These are phyloP conservation scores for Backusella australiensis DNA, from an alignment of 192 early-diverging fungal species.

Conservation along the genomic window DNA sequence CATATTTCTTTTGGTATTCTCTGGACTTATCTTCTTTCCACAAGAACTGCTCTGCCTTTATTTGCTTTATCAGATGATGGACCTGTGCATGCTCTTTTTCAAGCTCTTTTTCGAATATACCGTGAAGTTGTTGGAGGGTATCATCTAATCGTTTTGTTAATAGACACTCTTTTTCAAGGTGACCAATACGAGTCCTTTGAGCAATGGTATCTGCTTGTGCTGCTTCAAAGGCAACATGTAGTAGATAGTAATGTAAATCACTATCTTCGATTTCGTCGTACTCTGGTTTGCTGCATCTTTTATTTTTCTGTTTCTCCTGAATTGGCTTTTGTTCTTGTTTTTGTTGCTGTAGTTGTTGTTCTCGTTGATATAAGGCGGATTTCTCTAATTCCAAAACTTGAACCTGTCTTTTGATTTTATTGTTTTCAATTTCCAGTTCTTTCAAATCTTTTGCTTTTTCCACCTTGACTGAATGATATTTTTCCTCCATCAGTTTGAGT, in stretches of 20 bases:
- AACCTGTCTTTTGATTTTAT: not conserved
- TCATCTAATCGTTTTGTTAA: not conserved
- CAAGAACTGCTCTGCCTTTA: not conserved
- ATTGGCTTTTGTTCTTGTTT: not conserved
- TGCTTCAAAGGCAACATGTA: not conserved
- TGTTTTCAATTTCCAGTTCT: not conserved
- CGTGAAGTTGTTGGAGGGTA: not conserved
- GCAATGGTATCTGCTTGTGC: not conserved
- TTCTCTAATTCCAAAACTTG: not conserved
- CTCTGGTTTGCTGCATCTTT: not conserved
- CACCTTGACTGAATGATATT: not conserved
- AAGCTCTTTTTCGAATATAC: slow-evolving; percentile 1
- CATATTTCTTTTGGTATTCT: not conserved
- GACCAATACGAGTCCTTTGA: not conserved
- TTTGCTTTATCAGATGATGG: not conserved
- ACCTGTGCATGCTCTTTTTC: not conserved
- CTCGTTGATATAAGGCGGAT: not conserved
- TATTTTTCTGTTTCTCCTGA: not conserved
- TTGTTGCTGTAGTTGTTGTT: not conserved
- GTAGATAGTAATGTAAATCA: not conserved
- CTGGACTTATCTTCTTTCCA: not conserved
- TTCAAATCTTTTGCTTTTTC: not conserved
- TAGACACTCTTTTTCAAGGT: not conserved
- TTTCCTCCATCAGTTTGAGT: not conserved
- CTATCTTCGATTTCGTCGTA: not conserved